Percentiles rank a stretch among this genome's conserved stretches.
phyloP scores from a whole-genome alignment of 805 yeast species.

The Lachancea quebecensis region DNA sequence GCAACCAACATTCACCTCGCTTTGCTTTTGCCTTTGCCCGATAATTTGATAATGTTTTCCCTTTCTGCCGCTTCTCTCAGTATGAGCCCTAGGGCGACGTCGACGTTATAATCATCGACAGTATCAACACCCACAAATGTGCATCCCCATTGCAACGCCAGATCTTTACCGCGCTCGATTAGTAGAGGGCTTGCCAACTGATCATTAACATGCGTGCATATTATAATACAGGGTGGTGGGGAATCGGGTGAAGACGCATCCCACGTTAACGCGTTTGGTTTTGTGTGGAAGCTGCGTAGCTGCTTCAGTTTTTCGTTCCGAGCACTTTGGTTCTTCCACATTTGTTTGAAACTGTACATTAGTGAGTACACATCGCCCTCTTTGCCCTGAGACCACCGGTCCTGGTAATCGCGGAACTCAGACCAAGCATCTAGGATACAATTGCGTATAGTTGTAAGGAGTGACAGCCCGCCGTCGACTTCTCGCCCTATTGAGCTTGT shows the following conservation, averaged over 20 bases:
- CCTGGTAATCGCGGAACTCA: slow-evolving; percentile 50
- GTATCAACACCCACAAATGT: slow-evolving; percentile 61
- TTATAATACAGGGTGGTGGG: slow-evolving; percentile 61
- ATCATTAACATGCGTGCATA: slow-evolving; percentile 57
- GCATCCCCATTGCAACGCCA: slow-evolving; percentile 57
- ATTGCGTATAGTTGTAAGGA: slow-evolving; percentile 41
- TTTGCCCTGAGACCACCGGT: slow-evolving; percentile 53
- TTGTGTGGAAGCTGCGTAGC: slow-evolving; percentile 26
- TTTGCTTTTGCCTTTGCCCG: neutral
- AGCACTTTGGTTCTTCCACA: slow-evolving; percentile 43
- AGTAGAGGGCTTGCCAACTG: slow-evolving; percentile 54
- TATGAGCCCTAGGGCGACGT: slow-evolving; percentile 49
- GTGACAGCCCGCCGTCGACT: slow-evolving; percentile 25
- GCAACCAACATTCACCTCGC: neutral
- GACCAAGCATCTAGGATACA: slow-evolving; percentile 69
- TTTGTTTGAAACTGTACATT: slow-evolving; percentile 47
- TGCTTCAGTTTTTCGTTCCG: slow-evolving; percentile 29
- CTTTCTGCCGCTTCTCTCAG: slow-evolving; percentile 54
- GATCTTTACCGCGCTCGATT: slow-evolving; percentile 47
- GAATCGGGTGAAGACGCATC: slow-evolving; percentile 35
- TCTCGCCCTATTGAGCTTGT: slow-evolving; percentile 7
- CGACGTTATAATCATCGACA: slow-evolving; percentile 43
- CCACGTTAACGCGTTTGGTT: slow-evolving; percentile 28
- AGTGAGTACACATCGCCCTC: slow-evolving; percentile 63
- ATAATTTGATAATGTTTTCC: slow-evolving; percentile 20